Conservation (phyloP, 495 filamentous ascomycete species). For the Penicillium paxilli region DNA sequence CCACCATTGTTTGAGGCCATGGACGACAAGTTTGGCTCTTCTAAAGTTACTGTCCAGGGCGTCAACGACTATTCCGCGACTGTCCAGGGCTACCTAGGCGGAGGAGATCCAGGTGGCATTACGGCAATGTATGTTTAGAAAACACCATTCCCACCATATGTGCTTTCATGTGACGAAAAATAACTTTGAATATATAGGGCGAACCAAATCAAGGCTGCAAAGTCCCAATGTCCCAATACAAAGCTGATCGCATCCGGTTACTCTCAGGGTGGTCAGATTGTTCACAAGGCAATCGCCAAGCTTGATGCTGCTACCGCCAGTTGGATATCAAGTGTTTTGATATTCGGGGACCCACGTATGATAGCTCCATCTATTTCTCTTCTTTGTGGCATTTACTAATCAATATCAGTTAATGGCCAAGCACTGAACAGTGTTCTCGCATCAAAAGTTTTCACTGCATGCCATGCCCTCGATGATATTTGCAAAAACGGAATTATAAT, state of each 20-base stretch:
- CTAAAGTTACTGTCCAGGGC: background rate
- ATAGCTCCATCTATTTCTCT: background rate
- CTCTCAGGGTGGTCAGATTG: background rate
- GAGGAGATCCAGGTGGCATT: background rate
- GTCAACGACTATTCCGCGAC: background rate
- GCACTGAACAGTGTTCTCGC: background rate
- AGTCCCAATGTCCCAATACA: background rate
- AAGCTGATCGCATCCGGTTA: background rate
- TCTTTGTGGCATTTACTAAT: background rate
- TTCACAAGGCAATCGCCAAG: background rate
- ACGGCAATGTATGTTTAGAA: background rate
- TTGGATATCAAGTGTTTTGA: background rate
- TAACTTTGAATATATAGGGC: background rate
- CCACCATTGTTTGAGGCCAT: background rate
- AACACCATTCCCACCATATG: background rate
- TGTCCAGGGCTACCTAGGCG: background rate
- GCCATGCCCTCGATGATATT: constrained; percentile 34
- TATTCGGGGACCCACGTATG: background rate
- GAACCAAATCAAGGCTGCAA: background rate
- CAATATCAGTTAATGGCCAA: background rate
- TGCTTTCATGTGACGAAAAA: background rate
- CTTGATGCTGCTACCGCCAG: background rate
- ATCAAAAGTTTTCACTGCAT: constrained; percentile 29
- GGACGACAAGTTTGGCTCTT: background rate
- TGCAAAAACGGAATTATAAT: constrained; percentile 30